Evolutionary conservation across 2,329 filamentous ascomycete genomes (phyloP), one percentile per base, ranked within the genome.

Genomic region (Ophidiomyces ophidiicola): DNA sequence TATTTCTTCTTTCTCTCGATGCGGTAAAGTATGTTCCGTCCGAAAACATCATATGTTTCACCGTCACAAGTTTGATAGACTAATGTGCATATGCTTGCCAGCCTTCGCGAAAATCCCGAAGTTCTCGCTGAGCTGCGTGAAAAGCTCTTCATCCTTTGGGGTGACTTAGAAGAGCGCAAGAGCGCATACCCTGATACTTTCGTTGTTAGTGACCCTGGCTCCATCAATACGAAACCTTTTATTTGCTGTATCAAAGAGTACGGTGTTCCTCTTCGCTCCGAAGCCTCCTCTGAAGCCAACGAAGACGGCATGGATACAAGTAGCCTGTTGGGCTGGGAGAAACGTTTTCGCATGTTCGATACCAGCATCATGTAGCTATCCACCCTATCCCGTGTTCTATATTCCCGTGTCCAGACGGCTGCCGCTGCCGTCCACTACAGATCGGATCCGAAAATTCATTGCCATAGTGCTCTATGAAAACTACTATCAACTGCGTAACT

Each of bases 101-200:
- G 76, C 56, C 67, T 94, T 23, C 70, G 68, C 14, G 54, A 58
- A n/a, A 62, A 80, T 31, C 49, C 58, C 2, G 36, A 56, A 0
- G 52, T 61, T 1, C 61, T 90, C 1, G 54, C 50, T 2, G 46
- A 56, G 5, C 61, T 94, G 3, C 71, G 74, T 36, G 74, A 92
- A 48, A 78, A 72, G 49, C 66, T 94, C 40, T 88, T 80, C 54
- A 63, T 75, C 24, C 66, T 94, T 1, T 96, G 88, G 87, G 88
- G 88, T 1, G 74, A 94, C 44, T 66, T 94, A 1, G 78, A 87
- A 53, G 84, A 93, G 54, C 57, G 64, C 33, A 84, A 82, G 53
- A 50, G 52, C 2, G 55, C 49, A n/a, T 50, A 56, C 2, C 48
- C 57, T 14, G 44, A 47, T 25, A 39, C 42, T 29, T 47, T 45